A percentile compares a stretch with the other conserved stretches of the same genome.
Conservation (phyloP, 306 rosid species). For the Ochetophila trinervis region DNA sequence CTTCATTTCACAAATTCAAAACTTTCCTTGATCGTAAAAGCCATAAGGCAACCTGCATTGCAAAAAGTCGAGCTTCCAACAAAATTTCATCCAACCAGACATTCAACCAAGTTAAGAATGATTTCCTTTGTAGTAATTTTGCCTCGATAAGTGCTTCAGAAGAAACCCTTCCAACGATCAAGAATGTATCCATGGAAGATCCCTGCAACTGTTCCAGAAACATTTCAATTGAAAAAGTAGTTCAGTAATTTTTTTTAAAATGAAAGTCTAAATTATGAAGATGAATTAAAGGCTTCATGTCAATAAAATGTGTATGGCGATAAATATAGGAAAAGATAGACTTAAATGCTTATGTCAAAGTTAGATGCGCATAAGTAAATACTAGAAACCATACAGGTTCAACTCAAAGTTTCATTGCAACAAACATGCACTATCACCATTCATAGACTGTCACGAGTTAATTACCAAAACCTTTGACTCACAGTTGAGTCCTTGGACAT, state of each 20-base stretch:
- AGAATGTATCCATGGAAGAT: constrained; percentile 81
- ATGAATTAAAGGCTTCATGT: background rate
- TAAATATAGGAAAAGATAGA: too few species aligned
- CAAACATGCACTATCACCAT: constrained; percentile 4
- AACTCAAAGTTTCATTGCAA: too few species aligned
- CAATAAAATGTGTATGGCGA: background rate
- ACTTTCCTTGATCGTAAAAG: constrained; percentile 57
- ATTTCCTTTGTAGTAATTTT: constrained; percentile 52
- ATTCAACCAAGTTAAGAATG: constrained; percentile 48
- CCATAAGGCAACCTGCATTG: constrained; percentile 73
- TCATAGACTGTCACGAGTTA: background rate
- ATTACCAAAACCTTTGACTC: constrained; percentile 5
- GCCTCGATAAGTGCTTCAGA: constrained; percentile 85
- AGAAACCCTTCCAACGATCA: constrained; percentile 78
- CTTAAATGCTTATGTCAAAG: too few species aligned
- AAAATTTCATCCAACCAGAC: constrained; percentile 49
- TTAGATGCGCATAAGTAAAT: too few species aligned
- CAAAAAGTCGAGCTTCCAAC: constrained; percentile 69
- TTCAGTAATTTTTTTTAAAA: background rate
- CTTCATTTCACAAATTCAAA: constrained; percentile 42
- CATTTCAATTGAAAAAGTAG: constrained; percentile 13
- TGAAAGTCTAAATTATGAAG: background rate
- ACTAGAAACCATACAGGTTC: too few species aligned
- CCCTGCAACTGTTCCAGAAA: constrained; percentile 65
- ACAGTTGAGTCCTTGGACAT: constrained; percentile 1